Conservation (phyloP, 1,139 yeast genomes). For the Sugiyamaella xylanicola region DNA sequence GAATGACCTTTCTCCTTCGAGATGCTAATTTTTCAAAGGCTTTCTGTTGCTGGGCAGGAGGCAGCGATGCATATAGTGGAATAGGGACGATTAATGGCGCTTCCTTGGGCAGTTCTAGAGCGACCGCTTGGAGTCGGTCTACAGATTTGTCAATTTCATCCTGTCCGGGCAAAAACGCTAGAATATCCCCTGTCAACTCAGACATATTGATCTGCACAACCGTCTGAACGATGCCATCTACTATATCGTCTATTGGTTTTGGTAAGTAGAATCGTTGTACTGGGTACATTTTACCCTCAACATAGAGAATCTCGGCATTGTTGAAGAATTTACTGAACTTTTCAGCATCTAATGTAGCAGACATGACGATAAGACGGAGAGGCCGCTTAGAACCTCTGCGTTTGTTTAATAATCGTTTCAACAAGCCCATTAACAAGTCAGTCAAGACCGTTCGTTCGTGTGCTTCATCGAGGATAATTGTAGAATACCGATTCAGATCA, state of each 20-base stretch:
- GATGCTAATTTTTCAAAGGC: slow-evolving; percentile 66
- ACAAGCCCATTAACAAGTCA: slow-evolving; percentile 84
- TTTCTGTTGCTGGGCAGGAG: slow-evolving; percentile 77
- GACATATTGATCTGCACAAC: slow-evolving; percentile 76
- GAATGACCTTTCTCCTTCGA: slow-evolving; percentile 74
- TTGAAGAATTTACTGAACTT: slow-evolving; percentile 76
- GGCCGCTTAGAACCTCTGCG: slow-evolving; percentile 30
- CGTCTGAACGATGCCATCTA: slow-evolving; percentile 74
- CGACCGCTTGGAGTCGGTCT: slow-evolving; percentile 57
- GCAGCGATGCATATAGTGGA: slow-evolving; percentile 91
- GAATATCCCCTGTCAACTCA: slow-evolving; percentile 79
- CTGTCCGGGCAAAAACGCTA: slow-evolving; percentile 93
- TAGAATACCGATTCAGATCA: slow-evolving; percentile 62
- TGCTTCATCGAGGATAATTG: slow-evolving; percentile 92
- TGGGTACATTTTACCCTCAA: slow-evolving; percentile 89
- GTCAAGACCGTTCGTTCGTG: slow-evolving; percentile 95
- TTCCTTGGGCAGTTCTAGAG: slow-evolving; percentile 68
- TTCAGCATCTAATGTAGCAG: slow-evolving; percentile 96
- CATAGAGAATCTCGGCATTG: slow-evolving; percentile 75
- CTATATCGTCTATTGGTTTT: slow-evolving; percentile 72
- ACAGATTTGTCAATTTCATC: slow-evolving; percentile 94
- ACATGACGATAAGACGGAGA: slow-evolving; percentile 72
- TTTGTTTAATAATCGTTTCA: slow-evolving; percentile 60
- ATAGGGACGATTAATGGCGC: slow-evolving; percentile 68
- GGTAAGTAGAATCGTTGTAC: slow-evolving; percentile 70